Evolutionary conservation across 2,329 filamentous ascomycete genomes (phyloP).

Genomic region (Cercospora brassicicola): DNA sequence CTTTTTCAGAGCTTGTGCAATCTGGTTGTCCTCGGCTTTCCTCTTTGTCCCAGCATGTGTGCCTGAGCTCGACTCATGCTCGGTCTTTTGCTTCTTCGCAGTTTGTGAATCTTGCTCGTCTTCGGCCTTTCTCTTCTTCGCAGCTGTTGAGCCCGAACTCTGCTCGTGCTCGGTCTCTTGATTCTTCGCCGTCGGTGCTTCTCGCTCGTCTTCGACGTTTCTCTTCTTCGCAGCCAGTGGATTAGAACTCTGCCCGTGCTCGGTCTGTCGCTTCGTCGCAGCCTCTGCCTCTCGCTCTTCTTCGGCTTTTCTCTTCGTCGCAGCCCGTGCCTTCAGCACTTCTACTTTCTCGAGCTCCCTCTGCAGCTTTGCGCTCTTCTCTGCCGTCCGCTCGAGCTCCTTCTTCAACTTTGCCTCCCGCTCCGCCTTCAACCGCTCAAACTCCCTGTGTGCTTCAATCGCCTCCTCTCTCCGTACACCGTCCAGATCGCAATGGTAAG

Average conservation of each 20-base stretch:
- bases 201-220: neutral
- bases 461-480: neutral
- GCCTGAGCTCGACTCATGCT: neutral
- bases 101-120: neutral
- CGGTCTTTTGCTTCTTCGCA: neutral
- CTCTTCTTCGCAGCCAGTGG: neutral
- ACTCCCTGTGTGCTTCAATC: neutral
- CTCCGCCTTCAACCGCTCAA: neutral
- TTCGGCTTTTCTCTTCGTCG: neutral
- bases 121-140: neutral
- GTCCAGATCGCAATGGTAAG: neutral
- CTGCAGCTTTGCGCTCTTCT: neutral
- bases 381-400: neutral
- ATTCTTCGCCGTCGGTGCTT: neutral
- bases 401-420: neutral
- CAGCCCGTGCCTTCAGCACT: neutral
- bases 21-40: neutral
- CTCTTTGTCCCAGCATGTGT: neutral
- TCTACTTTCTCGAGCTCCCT: neutral
- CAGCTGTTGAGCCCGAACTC: neutral
- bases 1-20: neutral
- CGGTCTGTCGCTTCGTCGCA: neutral
- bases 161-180: neutral
- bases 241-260: neutral
- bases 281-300: neutral